phyloP scores from a whole-genome alignment of 768 basidiomycete genomes.

The Termitomyces sp. region DNA sequence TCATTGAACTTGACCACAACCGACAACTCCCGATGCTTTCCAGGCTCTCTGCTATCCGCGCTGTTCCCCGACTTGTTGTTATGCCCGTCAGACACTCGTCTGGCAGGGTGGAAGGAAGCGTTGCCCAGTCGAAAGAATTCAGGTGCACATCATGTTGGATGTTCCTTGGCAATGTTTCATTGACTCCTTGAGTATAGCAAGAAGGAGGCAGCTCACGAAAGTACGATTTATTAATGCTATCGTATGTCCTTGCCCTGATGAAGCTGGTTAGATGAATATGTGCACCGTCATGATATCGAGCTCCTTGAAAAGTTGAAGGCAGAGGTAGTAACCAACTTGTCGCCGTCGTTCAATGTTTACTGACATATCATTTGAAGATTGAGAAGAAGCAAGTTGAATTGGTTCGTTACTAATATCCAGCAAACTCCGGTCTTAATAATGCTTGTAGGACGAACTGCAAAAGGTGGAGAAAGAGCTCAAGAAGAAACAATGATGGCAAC shows the following conservation, averaged over 20 bases:
- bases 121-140: slow-evolving; percentile 61
- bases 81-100: slow-evolving; percentile 33
- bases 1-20: slow-evolving; percentile 14
- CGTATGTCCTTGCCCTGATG: slow-evolving; percentile 4
- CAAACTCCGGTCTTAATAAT: neutral
- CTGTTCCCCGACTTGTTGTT: slow-evolving; percentile 31
- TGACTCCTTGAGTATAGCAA: slow-evolving; percentile 37
- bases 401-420: slow-evolving; percentile 16
- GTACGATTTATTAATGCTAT: slow-evolving; percentile 5
- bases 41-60: slow-evolving; percentile 34
- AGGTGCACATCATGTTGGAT: slow-evolving; percentile 33
- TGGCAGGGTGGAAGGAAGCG: slow-evolving; percentile 47
- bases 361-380: slow-evolving; percentile 20
- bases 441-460: slow-evolving; percentile 20
- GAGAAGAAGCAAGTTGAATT: slow-evolving; percentile 29
- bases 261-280: slow-evolving; percentile 50
- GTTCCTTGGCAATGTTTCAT: slow-evolving; percentile 17
- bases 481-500: slow-evolving; percentile 13
- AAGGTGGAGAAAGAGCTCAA: slow-evolving; percentile 19
- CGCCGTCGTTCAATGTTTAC: neutral
- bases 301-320: slow-evolving; percentile 55
- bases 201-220: slow-evolving; percentile 70
- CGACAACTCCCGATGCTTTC: slow-evolving; percentile 33
- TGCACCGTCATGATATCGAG: slow-evolving; percentile 51
- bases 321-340: slow-evolving; percentile 33